Base-by-base conservation (phyloP, 1,284 basidiomycete species). In the Ustilago cynodontis region DNA sequence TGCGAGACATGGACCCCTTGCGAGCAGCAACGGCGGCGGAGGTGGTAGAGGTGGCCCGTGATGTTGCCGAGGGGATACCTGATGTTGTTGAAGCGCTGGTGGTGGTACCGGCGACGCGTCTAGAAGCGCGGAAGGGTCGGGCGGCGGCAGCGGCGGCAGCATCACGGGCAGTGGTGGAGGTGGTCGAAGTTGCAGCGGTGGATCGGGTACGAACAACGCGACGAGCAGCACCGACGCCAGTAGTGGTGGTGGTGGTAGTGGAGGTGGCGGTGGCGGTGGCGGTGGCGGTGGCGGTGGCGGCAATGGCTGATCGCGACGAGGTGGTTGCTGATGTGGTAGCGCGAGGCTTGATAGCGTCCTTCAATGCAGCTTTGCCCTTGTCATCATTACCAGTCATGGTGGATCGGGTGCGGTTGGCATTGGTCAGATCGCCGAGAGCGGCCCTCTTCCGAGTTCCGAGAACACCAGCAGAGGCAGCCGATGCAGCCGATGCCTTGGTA, bases 341-440 rank as follows among this genome's bases (percentile, higher is more conserved):
- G 29, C 73, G 73, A 56, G 73, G 63, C 54, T 76, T 76, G 73
- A 76, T 64, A 31, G 73, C 64, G 24, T 71, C 68, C 24, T 76
- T 76, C 28, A 76, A 33, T 29, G 73, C 73, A 54, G 71, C 63
- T 67, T 76, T 76, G 62, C 73, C 73, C 62, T 76, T 76, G 67
- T 69, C 72, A 51, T 62, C 67, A 58, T 65, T 65, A 41, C 54
- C 65, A 29, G 66, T 54, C 57, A 62, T 68, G 66, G 24, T 59
- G 60, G 59, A 33, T 14, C 79, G 70, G 29, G 71, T 63, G 26
- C 82, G 77, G 37, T 71, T 75, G 56, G 83, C 83, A 60, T 85
- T 85, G 49, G 83, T 85, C 47, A 85, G 65, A 65, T 85, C 83
- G 33, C 83, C 83, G 29, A 85, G 77, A 20, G 83, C 83, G 13